phyloP scores from a whole-genome alignment of 805 yeast species.

The Wickerhamiella spandovensis region DNA sequence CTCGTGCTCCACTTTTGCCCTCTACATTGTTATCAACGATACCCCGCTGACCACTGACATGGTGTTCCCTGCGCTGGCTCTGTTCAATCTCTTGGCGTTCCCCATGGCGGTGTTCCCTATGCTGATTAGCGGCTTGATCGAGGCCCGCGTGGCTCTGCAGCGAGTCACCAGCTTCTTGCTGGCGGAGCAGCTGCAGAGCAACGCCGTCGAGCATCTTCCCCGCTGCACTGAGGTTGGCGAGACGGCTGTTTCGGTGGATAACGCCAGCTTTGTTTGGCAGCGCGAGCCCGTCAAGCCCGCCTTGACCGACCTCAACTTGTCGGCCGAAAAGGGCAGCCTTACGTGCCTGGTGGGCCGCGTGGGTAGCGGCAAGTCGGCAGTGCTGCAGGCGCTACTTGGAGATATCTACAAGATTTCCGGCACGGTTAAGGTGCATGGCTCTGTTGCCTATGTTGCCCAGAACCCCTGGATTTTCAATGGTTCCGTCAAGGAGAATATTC shows the following conservation, averaged over 20 bases:
- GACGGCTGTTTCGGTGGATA: constrained; percentile 29
- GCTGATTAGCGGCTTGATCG: constrained; percentile 74
- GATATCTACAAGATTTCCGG: constrained; percentile 71
- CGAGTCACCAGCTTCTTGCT: constrained; percentile 63
- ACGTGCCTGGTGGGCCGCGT: constrained; percentile 83
- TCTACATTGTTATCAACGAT: constrained; percentile 49
- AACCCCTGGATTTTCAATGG: constrained; percentile 97
- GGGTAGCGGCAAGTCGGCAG: constrained; percentile 79
- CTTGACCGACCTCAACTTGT: constrained; percentile 50
- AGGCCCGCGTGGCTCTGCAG: constrained; percentile 47
- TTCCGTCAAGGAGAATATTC: constrained; percentile 62
- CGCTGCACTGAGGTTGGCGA: constrained; percentile 65
- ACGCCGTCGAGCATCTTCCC: constrained; percentile 44
- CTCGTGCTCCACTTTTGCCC: constrained; percentile 77
- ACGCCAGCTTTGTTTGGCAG: constrained; percentile 38
- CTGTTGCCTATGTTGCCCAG: constrained; percentile 76
- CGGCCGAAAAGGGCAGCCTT: constrained; percentile 65
- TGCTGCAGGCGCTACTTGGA: constrained; percentile 70
- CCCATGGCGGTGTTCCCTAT: constrained; percentile 88
- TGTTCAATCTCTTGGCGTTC: constrained; percentile 68
- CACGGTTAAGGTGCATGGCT: constrained; percentile 55
- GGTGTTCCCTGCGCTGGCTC: constrained; percentile 52
- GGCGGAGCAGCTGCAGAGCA: constrained; percentile 64
- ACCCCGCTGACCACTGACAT: constrained; percentile 74
- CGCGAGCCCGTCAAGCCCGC: constrained; percentile 53